phyloP scores from a whole-genome alignment of 2,329 filamentous ascomycete species.

The Lanzia echinophila region DNA sequence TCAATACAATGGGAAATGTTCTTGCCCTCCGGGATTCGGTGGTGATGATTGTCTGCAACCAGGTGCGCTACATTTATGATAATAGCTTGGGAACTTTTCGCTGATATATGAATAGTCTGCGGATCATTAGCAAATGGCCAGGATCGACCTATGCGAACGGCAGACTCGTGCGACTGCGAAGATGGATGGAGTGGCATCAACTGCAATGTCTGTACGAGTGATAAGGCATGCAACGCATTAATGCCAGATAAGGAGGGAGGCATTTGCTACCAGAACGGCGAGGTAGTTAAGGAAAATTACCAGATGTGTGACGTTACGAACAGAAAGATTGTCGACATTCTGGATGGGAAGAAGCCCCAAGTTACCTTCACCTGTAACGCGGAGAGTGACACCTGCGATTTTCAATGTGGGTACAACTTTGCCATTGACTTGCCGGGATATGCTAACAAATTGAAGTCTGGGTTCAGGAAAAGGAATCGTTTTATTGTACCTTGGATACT shows the following conservation, averaged over 20 bases:
- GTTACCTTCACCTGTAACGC: constrained; percentile 90
- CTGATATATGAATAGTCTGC: constrained; percentile 51
- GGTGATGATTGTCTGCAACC: constrained; percentile 90
- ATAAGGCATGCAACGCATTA: constrained; percentile 79
- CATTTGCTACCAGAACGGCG: constrained; percentile 85
- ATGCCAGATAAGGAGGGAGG: constrained; percentile 78
- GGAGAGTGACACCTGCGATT: constrained; percentile 73
- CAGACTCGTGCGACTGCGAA: constrained; percentile 72
- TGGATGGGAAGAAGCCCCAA: constrained; percentile 80
- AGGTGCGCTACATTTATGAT: constrained; percentile 37
- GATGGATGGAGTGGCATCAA: constrained; percentile 96
- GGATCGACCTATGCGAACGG: constrained; percentile 68
- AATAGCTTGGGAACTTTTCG: neutral
- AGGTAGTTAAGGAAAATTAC: constrained; percentile 89
- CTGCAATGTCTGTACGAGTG: constrained; percentile 86
- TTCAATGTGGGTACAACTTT: constrained; percentile 64
- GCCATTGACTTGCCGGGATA: neutral
- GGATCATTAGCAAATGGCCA: constrained; percentile 77
- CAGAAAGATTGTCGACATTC: constrained; percentile 79
- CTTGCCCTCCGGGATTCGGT: constrained; percentile 86
- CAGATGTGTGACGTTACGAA: constrained; percentile 99
- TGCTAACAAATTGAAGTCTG: constrained; percentile 56
- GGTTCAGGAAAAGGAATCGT: constrained; percentile 90
- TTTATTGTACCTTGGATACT: constrained; percentile 84
- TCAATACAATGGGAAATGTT: constrained; percentile 83